Percentiles rank a stretch among this genome's conserved stretches.
Conservation (phyloP, 2,329 filamentous ascomycete genomes). For the Hypoxylon sp. region DNA sequence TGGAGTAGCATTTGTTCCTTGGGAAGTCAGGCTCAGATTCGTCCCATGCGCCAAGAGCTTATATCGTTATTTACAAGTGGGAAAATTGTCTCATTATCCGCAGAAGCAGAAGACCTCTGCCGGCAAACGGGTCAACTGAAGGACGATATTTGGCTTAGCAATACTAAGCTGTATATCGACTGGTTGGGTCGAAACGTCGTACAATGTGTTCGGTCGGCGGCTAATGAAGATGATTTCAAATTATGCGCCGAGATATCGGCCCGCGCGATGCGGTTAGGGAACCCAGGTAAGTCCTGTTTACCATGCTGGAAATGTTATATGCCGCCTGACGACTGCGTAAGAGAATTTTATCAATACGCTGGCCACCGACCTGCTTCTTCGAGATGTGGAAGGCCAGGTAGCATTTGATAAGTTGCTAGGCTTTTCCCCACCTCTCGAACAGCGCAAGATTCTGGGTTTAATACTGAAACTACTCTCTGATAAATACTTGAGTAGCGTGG, state of each 20-base stretch:
- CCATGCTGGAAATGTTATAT: neutral
- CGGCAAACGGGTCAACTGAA: conserved; percentile 53
- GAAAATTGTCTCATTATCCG: conserved; percentile 63
- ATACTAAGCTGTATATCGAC: conserved; percentile 72
- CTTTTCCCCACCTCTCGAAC: conserved; percentile 58
- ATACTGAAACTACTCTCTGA: conserved; percentile 61
- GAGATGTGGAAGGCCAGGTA: conserved; percentile 41
- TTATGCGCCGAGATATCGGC: conserved; percentile 64
- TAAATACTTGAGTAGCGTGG: conserved; percentile 57
- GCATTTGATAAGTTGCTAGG: conserved; percentile 53
- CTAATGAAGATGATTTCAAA: conserved; percentile 56
- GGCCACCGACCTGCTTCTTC: conserved; percentile 45
- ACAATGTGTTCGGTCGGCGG: conserved; percentile 56
- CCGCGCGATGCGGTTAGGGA: conserved; percentile 77
- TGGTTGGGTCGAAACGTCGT: conserved; percentile 80
- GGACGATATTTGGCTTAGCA: conserved; percentile 69
- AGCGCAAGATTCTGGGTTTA: conserved; percentile 58
- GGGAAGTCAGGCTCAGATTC: conserved; percentile 44
- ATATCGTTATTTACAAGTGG: conserved; percentile 63
- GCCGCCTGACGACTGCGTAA: conserved; percentile 44
- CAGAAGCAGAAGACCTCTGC: conserved; percentile 67
- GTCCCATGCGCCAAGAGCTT: conserved; percentile 60
- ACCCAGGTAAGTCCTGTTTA: conserved; percentile 68
- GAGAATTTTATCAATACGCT: conserved; percentile 58
- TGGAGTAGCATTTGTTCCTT: conserved; percentile 44